Evolutionary conservation across 805 yeast species (phyloP), one percentile per base, ranked within the genome.

Genomic region (Schizosaccharomyces japonicus): DNA sequence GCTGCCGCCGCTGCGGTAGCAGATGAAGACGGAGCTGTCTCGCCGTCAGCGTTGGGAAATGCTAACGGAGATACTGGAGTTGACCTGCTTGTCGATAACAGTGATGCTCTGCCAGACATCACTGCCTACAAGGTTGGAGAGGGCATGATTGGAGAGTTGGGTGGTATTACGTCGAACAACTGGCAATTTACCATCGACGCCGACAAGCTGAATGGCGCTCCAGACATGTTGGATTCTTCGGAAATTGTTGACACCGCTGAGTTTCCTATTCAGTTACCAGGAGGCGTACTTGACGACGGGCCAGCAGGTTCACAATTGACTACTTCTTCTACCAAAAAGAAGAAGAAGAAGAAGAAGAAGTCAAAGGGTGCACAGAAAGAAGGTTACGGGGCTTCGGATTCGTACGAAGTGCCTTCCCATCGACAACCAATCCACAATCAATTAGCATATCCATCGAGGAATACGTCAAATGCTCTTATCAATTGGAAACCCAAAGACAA

Each of bases 291-390:
- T n/a, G n/a, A n/a, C n/a, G n/a, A n/a, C n/a, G n/a, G n/a, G n/a
- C n/a, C n/a, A n/a, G n/a, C n/a, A n/a, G n/a, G n/a, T n/a, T n/a
- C 39, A 26, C 49, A 40, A 13, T 19, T 52, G n/a, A 36, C 23
- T 33, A 29, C 34, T 39, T 36, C 32, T 33, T 27, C 46, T 23
- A 34, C 49, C 8, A 55, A 55, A 50, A 60, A 57, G 53, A 63
- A 61, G 53, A 62, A 61, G 55, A 59, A 58, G 55, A 60, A 60
- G 57, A 58, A 58, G 54, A 55, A 54, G 53, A 45, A 47, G 48
- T 36, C 42, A 5, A 36, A 36, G 13, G 19, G 19, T 13, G 21
- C 4, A 21, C 36, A 32, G 17, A 21, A 32, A 6, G 36, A 32
- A 8, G n/a, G 36, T 13, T 10, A 32, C 17, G 36, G 13, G 6